Conservation (phyloP, 2,329 filamentous ascomycete genomes). For the Colletotrichum destructivum region DNA sequence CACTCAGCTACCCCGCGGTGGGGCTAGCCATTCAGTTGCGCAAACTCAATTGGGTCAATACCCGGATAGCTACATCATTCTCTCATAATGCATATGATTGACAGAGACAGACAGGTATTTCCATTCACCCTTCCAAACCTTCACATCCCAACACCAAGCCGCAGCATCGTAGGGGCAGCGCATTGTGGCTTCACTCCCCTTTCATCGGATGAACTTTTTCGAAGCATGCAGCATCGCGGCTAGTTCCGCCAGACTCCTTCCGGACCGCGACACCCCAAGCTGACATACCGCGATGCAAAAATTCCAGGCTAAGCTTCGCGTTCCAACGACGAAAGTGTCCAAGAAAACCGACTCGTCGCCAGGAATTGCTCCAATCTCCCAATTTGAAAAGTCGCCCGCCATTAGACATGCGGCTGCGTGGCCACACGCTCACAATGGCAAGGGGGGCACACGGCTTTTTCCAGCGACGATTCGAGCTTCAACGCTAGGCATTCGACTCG, state of each 20-base stretch:
- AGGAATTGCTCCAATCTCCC: slow-evolving; percentile 25
- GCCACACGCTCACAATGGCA: neutral
- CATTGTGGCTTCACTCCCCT: neutral
- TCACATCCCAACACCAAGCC: neutral
- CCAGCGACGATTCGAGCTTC: neutral
- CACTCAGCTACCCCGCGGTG: slow-evolving; percentile 39
- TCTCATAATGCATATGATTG: slow-evolving; percentile 25
- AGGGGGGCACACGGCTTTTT: neutral
- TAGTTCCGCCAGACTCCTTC: neutral
- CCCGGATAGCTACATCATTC: slow-evolving; percentile 39
- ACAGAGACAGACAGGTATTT: too few species aligned
- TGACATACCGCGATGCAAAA: neutral
- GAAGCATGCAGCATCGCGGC: neutral
- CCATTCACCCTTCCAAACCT: neutral
- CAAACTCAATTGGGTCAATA: slow-evolving; percentile 32
- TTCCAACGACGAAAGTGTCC: neutral
- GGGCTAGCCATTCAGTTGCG: slow-evolving; percentile 11
- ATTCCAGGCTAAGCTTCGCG: neutral
- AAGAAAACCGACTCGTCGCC: neutral
- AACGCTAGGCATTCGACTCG: neutral
- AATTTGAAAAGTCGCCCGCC: neutral
- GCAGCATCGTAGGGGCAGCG: neutral
- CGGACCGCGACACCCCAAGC: neutral
- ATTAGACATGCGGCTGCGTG: neutral
- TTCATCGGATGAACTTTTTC: neutral